Conservation (phyloP, 306 rosid genomes). For the Casuarina equisetifolia region DNA sequence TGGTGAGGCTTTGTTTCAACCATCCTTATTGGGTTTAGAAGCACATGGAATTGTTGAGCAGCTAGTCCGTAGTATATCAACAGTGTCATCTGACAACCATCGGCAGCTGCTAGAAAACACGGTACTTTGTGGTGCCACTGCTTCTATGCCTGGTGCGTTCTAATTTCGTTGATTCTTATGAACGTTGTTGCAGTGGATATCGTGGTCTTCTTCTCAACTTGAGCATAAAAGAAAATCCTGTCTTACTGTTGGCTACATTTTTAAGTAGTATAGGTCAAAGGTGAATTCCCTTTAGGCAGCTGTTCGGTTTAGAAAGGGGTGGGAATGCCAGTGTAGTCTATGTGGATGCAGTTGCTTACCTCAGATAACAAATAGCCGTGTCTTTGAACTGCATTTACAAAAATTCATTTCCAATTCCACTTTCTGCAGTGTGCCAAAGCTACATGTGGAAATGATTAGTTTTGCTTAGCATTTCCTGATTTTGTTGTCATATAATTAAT, state of each 20-base stretch:
- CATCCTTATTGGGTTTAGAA: conserved; percentile 81
- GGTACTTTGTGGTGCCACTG: conserved; percentile 87
- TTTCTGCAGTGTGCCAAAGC: too few relatives aligned
- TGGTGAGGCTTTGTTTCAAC: conserved; percentile 97
- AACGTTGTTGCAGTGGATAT: conserved; percentile 21
- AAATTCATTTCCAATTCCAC: too few relatives aligned
- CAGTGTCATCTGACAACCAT: conserved; percentile 89
- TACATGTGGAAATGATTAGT: neutral
- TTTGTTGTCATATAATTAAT: neutral
- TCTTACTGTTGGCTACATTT: neutral
- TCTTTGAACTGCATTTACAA: neutral
- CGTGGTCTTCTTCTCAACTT: conserved; percentile 1
- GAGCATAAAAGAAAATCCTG: neutral
- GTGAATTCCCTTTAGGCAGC: neutral
- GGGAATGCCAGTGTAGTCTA: neutral
- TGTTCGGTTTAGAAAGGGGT: neutral
- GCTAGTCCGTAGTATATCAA: conserved; percentile 89
- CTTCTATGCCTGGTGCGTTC: conserved; percentile 73
- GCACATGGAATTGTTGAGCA: conserved; percentile 97
- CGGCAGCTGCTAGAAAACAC: conserved; percentile 90
- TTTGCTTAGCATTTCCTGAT: neutral
- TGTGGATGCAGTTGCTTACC: neutral
- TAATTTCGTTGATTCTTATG: conserved; percentile 3
- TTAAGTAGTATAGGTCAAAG: neutral
- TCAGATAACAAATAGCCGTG: neutral